These are phyloP conservation scores for Podaxis mareebaensis DNA, from an alignment of 768 basidiomycete species.

Conservation along the genomic window DNA sequence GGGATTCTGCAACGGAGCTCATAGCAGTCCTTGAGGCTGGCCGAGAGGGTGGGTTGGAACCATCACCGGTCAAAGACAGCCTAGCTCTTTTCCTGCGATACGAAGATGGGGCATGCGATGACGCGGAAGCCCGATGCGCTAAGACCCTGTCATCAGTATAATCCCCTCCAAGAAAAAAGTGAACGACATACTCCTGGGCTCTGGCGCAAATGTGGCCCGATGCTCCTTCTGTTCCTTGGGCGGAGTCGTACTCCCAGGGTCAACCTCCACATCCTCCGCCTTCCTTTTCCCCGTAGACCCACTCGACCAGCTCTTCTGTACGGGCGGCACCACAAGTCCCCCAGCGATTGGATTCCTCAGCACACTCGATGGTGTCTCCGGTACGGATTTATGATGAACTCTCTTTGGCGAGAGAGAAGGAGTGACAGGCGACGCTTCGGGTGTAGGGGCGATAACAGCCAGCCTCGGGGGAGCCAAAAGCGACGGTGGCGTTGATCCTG, in stretches of 20 bases:
- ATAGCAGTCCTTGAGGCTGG: constrained; percentile 12
- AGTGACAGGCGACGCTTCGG: constrained; percentile 39
- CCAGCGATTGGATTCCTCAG: constrained; percentile 25
- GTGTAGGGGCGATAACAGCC: constrained; percentile 41
- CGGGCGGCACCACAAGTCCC: constrained; percentile 25
- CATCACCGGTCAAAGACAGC: constrained; percentile 45
- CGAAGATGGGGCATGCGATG: constrained; percentile 67
- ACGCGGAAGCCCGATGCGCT: constrained; percentile 56
- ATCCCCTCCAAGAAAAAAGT: neutral
- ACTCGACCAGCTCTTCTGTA: constrained; percentile 35
- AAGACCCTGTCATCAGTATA: constrained; percentile 18
- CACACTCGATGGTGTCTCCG: constrained; percentile 31
- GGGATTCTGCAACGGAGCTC: constrained; percentile 18
- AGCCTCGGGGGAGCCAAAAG: constrained; percentile 38
- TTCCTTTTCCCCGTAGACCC: constrained; percentile 61
- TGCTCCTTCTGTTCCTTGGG: constrained; percentile 58
- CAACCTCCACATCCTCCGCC: constrained; percentile 64
- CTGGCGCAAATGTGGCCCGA: constrained; percentile 63
- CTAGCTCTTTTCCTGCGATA: constrained; percentile 69
- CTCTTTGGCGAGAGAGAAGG: constrained; percentile 25
- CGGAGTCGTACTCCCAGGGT: constrained; percentile 53
- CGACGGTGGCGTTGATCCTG: constrained; percentile 30
- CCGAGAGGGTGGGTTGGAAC: constrained; percentile 38
- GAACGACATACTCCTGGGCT: constrained; percentile 55
- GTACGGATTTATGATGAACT: constrained; percentile 29